Base-by-base conservation (phyloP, 106 monocot genomes). In the Xerophyta viscosa region DNA sequence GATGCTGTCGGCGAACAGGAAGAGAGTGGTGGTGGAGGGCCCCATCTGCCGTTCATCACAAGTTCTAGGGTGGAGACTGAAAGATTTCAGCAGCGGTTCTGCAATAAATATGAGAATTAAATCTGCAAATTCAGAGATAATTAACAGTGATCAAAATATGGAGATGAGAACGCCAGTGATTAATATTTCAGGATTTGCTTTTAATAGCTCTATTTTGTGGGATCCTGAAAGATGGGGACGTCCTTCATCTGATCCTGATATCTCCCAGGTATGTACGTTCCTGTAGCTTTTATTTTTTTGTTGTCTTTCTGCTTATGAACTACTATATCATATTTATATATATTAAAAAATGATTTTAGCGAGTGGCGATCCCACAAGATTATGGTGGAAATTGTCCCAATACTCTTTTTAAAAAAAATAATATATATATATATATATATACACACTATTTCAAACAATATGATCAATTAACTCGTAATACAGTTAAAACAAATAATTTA, bases 161-260 rank as follows among this genome's bases (percentile, higher is more conserved):
- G 29, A 7, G 2, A 29, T 37, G 9, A 50, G 28, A 17, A 50
- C 66, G 24, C 31, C 44, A 12, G 60, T 24, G 45, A 68, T 80
- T 19, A 71, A 80, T 41, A 26, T 91, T 15, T 81, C 75, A 6
- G 63, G 72, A 15, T 62, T 91, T 27, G 85, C 74, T 0, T 91
- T 91, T 61, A 79, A 86, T 52, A 91, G 91, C 56, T 76, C 85
- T 0, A 70, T 86, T 25, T 60, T 91, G 2, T 91, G 85, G 91
- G 82, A 85, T 51, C 82, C 74, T 0, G 78, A 81, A 46, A 60
- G 89, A 63, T 89, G 67, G 73, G 71, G 72, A 12, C 62, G 77
- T 2, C 51, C 73, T 18, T 61, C 66, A 18, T 72, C 79, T 3
- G 30, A 60, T 24, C 67, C 75, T 0, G 71, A 74, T 27, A 58